Evolutionary conservation across 192 early-diverging fungal species (phyloP), one percentile per base, ranked within the genome.

Genomic region (Linderina pennispora): DNA sequence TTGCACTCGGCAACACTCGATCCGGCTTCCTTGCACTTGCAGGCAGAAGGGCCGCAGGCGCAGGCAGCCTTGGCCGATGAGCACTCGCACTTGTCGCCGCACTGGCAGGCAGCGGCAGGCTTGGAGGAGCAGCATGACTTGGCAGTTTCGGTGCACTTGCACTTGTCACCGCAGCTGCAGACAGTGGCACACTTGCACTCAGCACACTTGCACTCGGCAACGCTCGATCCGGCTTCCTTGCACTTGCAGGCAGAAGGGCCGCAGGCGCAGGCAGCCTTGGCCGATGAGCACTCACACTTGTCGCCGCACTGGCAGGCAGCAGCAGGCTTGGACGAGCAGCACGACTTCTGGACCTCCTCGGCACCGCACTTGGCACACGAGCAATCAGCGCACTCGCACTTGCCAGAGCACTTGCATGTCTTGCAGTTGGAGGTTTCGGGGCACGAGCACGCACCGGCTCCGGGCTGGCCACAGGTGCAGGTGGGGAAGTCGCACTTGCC

Each of bases 401-500:
- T 48, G 42, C 32, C 53, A 10, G 38, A 45, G 35, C 62, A 64
- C 40, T 40, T 43, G 62, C 62, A 65, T 16, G 43, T 34, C 20
- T 48, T 54, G 47, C 59, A 55, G 59, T 32, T 50, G 18, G 52
- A 34, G 9, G 8, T 22, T 15, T 20, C 22, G 1, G 53, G 51
- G 46, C 53, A 51, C 19, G 58, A 26, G 58, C 65, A 68, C 38
- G 42, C 10, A 41, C 53, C 52, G 36, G 37, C 36, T 2, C 53
- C 53, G 2, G 32, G 15, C 50, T 64, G 49, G n/a, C 49, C 49
- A 42, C 65, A 68, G 20, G 45, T 56, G 58, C 65, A 68, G 35
- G 15, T 10, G 3, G 41, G 5, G 13, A 16, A 22, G 38, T 28
- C 53, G 58, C 58, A 57, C 38, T 53, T 26, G 34, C 62, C 62